Evolutionary conservation across 306 rosid species (phyloP).

Genomic region (Gastrolobium villosum): DNA sequence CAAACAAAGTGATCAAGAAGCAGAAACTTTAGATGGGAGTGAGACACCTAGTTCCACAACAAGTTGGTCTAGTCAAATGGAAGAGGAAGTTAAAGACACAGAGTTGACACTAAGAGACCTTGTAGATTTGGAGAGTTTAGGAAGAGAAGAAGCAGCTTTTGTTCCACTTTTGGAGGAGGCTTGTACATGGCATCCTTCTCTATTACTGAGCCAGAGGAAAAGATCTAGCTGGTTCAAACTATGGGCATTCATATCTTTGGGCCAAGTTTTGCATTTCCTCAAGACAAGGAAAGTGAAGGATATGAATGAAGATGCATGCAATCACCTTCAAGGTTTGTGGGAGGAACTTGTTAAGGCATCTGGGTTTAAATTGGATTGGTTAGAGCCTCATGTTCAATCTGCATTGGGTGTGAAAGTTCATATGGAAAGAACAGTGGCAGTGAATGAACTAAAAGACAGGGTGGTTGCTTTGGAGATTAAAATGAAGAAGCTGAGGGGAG

Average conservation of each 20-base stretch:
- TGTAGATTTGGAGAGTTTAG: constrained; percentile 43
- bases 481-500: constrained; percentile 46
- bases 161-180: constrained; percentile 51
- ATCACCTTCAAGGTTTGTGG: constrained; percentile 43
- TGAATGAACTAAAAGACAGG: constrained; percentile 15
- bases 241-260: constrained; percentile 53
- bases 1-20: constrained; percentile 6
- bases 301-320: constrained; percentile 47
- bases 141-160: constrained; percentile 33
- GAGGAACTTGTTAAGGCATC: constrained; percentile 47
- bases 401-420: constrained; percentile 36
- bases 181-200: constrained; percentile 51
- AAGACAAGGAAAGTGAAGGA: constrained; percentile 46
- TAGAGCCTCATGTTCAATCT: constrained; percentile 53
- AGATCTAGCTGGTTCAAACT: constrained; percentile 33
- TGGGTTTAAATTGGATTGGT: constrained; percentile 50
- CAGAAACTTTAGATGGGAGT: constrained; percentile 35
- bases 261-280: constrained; percentile 48
- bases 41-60: constrained; percentile 17
- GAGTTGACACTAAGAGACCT: constrained; percentile 49
- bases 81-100: constrained; percentile 27
- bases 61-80: constrained; percentile 27
- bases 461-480: constrained; percentile 34
- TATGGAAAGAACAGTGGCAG: constrained; percentile 16
- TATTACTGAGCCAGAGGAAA: constrained; percentile 41